Evolutionary conservation across 805 yeast species (phyloP).

Genomic region (Myxozyma geophila): DNA sequence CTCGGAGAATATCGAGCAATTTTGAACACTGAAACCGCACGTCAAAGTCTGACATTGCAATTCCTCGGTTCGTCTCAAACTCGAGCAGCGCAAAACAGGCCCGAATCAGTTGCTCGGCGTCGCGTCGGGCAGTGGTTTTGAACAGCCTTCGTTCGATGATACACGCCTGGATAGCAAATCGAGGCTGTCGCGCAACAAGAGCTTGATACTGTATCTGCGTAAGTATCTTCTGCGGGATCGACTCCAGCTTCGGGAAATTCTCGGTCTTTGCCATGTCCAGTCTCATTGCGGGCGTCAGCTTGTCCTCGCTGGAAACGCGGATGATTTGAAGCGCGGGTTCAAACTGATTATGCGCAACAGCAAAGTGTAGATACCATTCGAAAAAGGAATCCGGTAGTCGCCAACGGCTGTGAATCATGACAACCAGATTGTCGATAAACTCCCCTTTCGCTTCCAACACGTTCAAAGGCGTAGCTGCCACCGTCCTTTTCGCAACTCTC

Average conservation of each 20-base stretch:
- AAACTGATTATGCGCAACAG: slow-evolving; percentile 9
- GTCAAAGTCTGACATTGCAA: not conserved
- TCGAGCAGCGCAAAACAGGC: slow-evolving; percentile 4
- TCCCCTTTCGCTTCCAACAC: not conserved
- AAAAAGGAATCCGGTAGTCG: slow-evolving; percentile 4
- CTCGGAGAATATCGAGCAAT: not conserved
- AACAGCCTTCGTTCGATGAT: not conserved
- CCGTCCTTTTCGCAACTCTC: slow-evolving; percentile 3
- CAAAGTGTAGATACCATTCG: slow-evolving; percentile 15
- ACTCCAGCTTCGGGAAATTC: not conserved
- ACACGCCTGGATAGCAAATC: not conserved
- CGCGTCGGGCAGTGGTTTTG: not conserved
- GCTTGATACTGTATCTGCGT: not conserved
- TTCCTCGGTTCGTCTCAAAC: not conserved
- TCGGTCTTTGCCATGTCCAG: too few relatives aligned
- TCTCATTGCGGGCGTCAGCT: not conserved
- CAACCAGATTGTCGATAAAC: not conserved
- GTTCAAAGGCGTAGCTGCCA: not conserved
- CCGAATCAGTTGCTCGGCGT: not conserved
- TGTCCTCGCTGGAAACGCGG: not conserved
- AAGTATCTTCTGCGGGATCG: not conserved
- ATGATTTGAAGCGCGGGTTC: slow-evolving; percentile 9
- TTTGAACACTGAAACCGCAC: not conserved
- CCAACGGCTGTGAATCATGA: not conserved
- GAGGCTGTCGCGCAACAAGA: not conserved